Percentiles rank a stretch among this genome's conserved stretches.
Conservation (phyloP, 148 eudicot genomes). For the Cornus florida region DNA sequence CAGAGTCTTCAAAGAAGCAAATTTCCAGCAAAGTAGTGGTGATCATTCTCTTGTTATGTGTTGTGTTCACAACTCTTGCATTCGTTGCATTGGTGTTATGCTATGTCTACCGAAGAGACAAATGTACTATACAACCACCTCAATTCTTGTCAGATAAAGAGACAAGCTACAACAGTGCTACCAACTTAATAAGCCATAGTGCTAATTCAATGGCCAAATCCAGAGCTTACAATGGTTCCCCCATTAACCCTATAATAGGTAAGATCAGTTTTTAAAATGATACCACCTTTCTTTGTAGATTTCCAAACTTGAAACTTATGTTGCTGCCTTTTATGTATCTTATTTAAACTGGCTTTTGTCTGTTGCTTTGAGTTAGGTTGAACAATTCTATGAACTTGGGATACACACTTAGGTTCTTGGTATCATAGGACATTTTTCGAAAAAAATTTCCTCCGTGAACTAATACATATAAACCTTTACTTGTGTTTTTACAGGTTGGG, state of each 20-base stretch:
- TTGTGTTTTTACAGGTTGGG: constrained; percentile 54
- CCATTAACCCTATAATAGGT: constrained; percentile 47
- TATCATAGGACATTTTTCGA: neutral
- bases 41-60: constrained; percentile 56
- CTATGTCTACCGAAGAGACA: constrained; percentile 45
- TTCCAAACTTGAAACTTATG: neutral
- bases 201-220: constrained; percentile 36
- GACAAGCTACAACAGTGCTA: constrained; percentile 58
- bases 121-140: constrained; percentile 30
- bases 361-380: neutral
- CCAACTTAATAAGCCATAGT: constrained; percentile 60
- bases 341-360: neutral
- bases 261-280: neutral
- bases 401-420: constrained; percentile 2
- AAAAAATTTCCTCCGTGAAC: neutral
- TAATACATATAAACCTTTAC: neutral
- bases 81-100: constrained; percentile 51
- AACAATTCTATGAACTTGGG: neutral
- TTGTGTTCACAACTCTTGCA: constrained; percentile 51
- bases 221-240: constrained; percentile 28
- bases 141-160: constrained; percentile 50
- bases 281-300: neutral
- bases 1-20: constrained; percentile 42
- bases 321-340: neutral
- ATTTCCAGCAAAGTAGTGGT: constrained; percentile 43